A percentile compares a stretch with the other conserved stretches of the same genome.
These are phyloP conservation scores for Sisymbrium irio DNA, from an alignment of 345 rosid genomes.

Conservation along the genomic window DNA sequence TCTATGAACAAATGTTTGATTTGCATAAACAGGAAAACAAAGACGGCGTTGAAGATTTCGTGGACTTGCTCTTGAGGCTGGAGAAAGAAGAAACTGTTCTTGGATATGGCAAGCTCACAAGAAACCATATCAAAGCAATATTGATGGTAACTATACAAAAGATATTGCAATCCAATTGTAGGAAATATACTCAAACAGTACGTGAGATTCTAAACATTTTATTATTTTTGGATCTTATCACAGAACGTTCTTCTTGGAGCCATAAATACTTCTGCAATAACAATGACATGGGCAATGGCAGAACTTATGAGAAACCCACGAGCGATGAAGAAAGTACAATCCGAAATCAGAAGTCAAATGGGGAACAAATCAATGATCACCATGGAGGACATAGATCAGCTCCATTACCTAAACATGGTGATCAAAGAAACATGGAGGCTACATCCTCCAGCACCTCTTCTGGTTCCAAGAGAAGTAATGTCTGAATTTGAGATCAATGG, in stretches of 20 bases:
- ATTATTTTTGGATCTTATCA: not conserved
- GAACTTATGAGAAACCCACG: conserved; percentile 34
- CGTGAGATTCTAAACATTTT: not conserved
- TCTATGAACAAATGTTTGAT: conserved; percentile 44
- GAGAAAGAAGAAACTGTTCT: conserved; percentile 20
- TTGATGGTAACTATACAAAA: not conserved
- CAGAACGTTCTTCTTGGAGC: no score
- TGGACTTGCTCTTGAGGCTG: conserved; percentile 11
- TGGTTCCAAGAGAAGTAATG: conserved; percentile 44
- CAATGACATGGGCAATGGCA: conserved; percentile 43
- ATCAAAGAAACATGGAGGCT: conserved; percentile 42
- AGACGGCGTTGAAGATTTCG: conserved; percentile 31
- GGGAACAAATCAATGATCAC: conserved; percentile 26
- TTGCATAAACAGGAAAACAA: conserved; percentile 35
- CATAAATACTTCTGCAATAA: conserved; percentile 24
- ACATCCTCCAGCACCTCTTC: conserved; percentile 49
- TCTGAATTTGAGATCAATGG: conserved; percentile 39
- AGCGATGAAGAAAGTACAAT: conserved; percentile 41
- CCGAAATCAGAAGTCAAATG: conserved; percentile 34
- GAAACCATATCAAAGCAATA: conserved; percentile 21
- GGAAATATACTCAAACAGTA: no score
- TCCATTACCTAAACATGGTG: conserved; percentile 31
- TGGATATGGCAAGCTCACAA: conserved; percentile 1
- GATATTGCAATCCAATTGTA: no score
- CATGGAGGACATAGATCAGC: conserved; percentile 23